phyloP scores from a whole-genome alignment of 1,139 yeast genomes.

The Lodderomyces elongisporus region DNA sequence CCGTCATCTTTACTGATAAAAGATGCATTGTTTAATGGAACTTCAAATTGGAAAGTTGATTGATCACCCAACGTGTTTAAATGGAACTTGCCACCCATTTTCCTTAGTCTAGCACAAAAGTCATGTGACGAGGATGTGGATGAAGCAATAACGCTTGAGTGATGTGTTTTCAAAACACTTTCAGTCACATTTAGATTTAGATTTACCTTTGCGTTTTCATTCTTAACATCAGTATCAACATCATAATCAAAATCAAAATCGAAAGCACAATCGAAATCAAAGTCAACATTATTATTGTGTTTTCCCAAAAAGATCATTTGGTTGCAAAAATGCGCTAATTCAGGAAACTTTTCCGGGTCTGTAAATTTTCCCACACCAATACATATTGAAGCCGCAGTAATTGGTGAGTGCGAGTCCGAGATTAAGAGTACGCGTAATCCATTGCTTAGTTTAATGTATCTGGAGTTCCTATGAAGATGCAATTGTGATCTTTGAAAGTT shows the following conservation, averaged over 20 bases:
- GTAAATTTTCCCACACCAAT: slow-evolving; percentile 60
- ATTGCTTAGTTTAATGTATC: slow-evolving; percentile 41
- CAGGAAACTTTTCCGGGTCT: slow-evolving; percentile 52
- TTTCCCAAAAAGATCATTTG: slow-evolving; percentile 59
- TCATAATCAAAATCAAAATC: too few species aligned
- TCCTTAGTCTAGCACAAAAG: slow-evolving; percentile 37
- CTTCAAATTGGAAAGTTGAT: slow-evolving; percentile 56
- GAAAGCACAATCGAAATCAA: too few species aligned
- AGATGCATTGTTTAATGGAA: slow-evolving; percentile 38
- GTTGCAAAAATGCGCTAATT: slow-evolving; percentile 72
- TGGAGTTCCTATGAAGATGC: slow-evolving; percentile 33
- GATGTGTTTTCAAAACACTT: too few species aligned
- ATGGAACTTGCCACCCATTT: slow-evolving; percentile 53
- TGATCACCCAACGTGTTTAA: slow-evolving; percentile 66
- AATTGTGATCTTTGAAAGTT: slow-evolving; percentile 29
- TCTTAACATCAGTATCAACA: too few species aligned
- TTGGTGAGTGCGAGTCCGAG: slow-evolving; percentile 50
- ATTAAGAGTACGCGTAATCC: slow-evolving; percentile 49
- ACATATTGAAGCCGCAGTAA: slow-evolving; percentile 42
- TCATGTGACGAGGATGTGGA: too few species aligned
- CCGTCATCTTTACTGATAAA: too few species aligned
- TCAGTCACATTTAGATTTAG: too few species aligned
- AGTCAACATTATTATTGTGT: too few species aligned
- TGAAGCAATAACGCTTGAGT: too few species aligned
- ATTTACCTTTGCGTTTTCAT: too few species aligned